Base-by-base conservation (phyloP, 495 filamentous ascomycete genomes). In the Thermochaetoides thermophila region DNA sequence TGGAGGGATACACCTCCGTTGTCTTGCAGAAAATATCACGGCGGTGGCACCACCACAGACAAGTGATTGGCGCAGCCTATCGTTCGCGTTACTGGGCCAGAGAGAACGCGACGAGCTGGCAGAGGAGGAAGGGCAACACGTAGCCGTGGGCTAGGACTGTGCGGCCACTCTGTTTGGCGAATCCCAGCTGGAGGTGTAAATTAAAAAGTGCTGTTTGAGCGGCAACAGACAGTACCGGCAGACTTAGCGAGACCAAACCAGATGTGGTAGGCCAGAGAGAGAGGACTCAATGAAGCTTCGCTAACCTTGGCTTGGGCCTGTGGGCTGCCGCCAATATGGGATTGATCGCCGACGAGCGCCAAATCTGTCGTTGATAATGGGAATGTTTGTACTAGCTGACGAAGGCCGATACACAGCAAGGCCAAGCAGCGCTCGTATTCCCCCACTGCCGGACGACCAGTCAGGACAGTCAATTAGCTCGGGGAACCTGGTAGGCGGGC, bases 401-500 rank as follows among this genome's bases (percentile, higher is more conserved):
- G 45, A 51, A 38, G 44, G 35, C 47, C 33, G 50, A 46, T 48
- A 54, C 53, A 52, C 50, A 54, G 44, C 34, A n/a, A n/a, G 38
- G 42, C 6, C 11, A 24, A 24, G 6, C 47, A 41, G 38, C 30
- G 37, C n/a, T n/a, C n/a, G n/a, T n/a, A n/a, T n/a, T n/a, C n/a
- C n/a, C n/a, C n/a, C n/a, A n/a, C n/a, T n/a, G n/a, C n/a, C n/a
- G n/a, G n/a, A n/a, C n/a, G n/a, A n/a, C n/a, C n/a, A n/a, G n/a
- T n/a, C n/a, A n/a, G n/a, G n/a, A n/a, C n/a, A n/a, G n/a, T n/a
- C 59, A 63, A 63, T 63, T 55, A 55, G 58, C 55, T 51, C 40
- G 44, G 49, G 51, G 55, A 51, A 55, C 52, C 49, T 49, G 50
- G 53, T 45, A 50, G 58, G 55, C 50, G 58, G 46, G 50, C 31